These are phyloP conservation scores for Fusarium domesticum DNA, from an alignment of 2,329 filamentous ascomycete species.

Conservation along the genomic window DNA sequence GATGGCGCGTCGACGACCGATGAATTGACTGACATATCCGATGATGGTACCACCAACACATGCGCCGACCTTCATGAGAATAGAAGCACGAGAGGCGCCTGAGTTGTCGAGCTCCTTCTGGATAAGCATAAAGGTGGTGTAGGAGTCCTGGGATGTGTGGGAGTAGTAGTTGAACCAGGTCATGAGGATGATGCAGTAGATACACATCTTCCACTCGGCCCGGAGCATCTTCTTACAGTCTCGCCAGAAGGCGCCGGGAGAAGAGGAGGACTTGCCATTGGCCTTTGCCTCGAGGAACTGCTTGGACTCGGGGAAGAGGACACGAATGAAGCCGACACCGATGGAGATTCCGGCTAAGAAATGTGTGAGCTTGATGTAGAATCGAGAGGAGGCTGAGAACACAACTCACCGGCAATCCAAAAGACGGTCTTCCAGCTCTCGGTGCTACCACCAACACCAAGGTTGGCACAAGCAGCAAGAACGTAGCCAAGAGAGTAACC, in stretches of 20 bases:
- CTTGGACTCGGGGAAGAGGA: constrained; percentile 69
- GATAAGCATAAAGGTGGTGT: constrained; percentile 75
- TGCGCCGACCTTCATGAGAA: constrained; percentile 76
- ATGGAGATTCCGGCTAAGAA: constrained; percentile 60
- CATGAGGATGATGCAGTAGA: constrained; percentile 78
- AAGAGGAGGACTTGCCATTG: constrained; percentile 48
- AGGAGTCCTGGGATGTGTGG: constrained; percentile 77
- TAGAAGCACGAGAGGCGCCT: constrained; percentile 68
- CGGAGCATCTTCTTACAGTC: constrained; percentile 67
- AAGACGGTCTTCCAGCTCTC: constrained; percentile 74
- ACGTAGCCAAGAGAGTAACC: constrained; percentile 81
- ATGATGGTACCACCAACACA: constrained; percentile 71
- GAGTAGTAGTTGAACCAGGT: constrained; percentile 74
- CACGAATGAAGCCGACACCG: constrained; percentile 63
- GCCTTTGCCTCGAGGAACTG: constrained; percentile 71
- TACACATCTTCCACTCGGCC: constrained; percentile 71
- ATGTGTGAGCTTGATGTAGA: background rate
- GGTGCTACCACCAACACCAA: constrained; percentile 63
- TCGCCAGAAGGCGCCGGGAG: constrained; percentile 58
- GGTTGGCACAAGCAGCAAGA: constrained; percentile 70
- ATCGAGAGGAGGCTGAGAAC: background rate
- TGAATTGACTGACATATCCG: constrained; percentile 71
- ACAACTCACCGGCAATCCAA: constrained; percentile 56
- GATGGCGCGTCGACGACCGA: constrained; percentile 70
- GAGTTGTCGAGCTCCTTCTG: constrained; percentile 66